These are phyloP conservation scores for Helenozyma baotianmanensis DNA, from an alignment of 805 yeast species.

Conservation along the genomic window DNA sequence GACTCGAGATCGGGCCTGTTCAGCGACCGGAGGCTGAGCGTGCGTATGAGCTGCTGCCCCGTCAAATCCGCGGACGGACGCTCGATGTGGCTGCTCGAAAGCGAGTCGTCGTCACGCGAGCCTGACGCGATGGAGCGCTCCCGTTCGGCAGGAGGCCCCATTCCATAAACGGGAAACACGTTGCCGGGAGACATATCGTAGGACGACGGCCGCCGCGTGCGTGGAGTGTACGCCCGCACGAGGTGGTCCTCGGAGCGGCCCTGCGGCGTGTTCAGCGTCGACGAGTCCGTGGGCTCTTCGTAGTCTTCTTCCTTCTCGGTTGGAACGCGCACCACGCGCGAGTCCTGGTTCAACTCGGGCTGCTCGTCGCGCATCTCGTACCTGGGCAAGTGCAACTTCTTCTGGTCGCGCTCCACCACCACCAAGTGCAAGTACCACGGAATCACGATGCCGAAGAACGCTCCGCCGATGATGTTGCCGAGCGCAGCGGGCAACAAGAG, in stretches of 20 bases:
- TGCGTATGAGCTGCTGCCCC: conserved; percentile 10
- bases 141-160: conserved; percentile 59
- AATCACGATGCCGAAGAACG: conserved; percentile 54
- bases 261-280: neutral
- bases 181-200: conserved; percentile 54
- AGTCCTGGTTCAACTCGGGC: conserved; percentile 71
- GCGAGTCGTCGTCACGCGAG: neutral
- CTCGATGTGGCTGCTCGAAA: too few species aligned
- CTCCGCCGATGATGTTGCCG: conserved; percentile 81
- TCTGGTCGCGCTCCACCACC: conserved; percentile 69
- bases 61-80: too few species aligned
- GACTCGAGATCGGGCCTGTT: conserved; percentile 12
- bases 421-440: conserved; percentile 73
- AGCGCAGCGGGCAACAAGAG: conserved; percentile 63
- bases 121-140: conserved; percentile 55
- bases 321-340: conserved; percentile 59
- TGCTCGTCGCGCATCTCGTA: conserved; percentile 76
- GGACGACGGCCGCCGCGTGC: too few species aligned
- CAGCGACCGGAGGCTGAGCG: conserved; percentile 8
- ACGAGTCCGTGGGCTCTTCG: neutral
- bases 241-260: too few species aligned
- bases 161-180: conserved; percentile 75
- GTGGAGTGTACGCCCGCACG: too few species aligned
- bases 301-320: conserved; percentile 9
- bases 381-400: conserved; percentile 55